Conservation (phyloP, 1,284 basidiomycete species). For the Apiotrichum sp. region DNA sequence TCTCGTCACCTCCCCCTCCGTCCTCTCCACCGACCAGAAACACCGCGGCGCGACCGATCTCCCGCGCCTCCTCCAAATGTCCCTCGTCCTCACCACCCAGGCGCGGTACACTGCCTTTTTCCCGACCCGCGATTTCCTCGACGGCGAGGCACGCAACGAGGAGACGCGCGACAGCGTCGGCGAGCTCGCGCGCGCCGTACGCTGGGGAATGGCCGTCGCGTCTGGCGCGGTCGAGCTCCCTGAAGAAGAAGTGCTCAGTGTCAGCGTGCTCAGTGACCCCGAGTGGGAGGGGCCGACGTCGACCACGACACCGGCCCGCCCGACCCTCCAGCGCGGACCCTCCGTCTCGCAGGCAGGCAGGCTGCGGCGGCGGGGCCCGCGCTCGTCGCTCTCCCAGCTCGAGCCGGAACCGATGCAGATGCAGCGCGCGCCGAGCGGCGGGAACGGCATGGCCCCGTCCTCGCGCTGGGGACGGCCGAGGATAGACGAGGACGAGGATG, state of each 20-base stretch:
- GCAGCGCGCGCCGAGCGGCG: not conserved
- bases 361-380: slow-evolving; percentile 27
- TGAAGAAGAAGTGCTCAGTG: not conserved
- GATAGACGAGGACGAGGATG: slow-evolving; percentile 33
- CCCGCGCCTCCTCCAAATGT: slow-evolving; percentile 42
- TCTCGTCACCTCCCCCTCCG: slow-evolving; percentile 19
- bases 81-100: slow-evolving; percentile 44
- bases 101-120: slow-evolving; percentile 40
- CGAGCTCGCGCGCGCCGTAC: slow-evolving; percentile 30
- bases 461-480: slow-evolving; percentile 20
- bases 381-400: slow-evolving; percentile 7
- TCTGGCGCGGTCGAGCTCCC: slow-evolving; percentile 1
- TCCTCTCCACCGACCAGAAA: too few species aligned
- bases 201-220: slow-evolving; percentile 24
- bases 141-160: slow-evolving; percentile 24
- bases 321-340: slow-evolving; percentile 22
- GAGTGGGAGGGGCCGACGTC: not conserved
- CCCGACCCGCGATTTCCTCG: slow-evolving; percentile 11
- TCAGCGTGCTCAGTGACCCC: not conserved
- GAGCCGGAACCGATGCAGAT: slow-evolving; percentile 5
- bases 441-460: slow-evolving; percentile 1
- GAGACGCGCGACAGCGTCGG: slow-evolving; percentile 36
- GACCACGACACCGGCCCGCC: not conserved
- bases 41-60: slow-evolving; percentile 25
- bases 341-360: slow-evolving; percentile 26